These are phyloP conservation scores for Spongospora subterranea DNA, from an alignment of 208 protist species.

Conservation along the genomic window DNA sequence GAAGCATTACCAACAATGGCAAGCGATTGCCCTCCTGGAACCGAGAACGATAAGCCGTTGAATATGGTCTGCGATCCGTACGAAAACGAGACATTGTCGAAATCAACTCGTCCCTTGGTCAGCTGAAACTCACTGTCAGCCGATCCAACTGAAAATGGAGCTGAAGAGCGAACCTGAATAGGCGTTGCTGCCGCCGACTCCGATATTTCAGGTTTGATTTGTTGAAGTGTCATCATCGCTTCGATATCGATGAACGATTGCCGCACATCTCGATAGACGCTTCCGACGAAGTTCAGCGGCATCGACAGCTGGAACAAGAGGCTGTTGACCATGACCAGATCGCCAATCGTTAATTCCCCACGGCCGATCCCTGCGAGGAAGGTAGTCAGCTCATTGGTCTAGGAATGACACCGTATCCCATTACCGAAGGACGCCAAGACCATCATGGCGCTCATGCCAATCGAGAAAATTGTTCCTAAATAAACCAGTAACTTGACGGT, in stretches of 20 bases:
- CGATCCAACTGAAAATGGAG: not conserved
- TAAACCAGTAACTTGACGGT: not conserved
- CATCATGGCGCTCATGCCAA: constrained; percentile 80
- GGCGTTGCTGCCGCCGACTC: not conserved
- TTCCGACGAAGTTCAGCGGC: constrained; percentile 94
- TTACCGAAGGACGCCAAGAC: constrained; percentile 75
- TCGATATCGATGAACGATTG: constrained; percentile 91
- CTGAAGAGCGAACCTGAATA: not conserved
- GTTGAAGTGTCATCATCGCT: constrained; percentile 83
- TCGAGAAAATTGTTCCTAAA: constrained; percentile 81
- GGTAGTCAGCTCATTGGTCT: not conserved
- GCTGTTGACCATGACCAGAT: constrained; percentile 77
- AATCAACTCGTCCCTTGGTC: not conserved
- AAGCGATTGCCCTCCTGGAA: constrained; percentile 56
- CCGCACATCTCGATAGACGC: constrained; percentile 90
- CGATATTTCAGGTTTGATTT: constrained; percentile 71
- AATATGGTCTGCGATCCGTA: constrained; percentile 5
- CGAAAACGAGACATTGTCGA: constrained; percentile 29
- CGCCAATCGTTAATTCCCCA: constrained; percentile 75
- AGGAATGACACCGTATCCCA: not conserved
- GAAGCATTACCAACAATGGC: constrained; percentile 67
- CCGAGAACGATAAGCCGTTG: not conserved
- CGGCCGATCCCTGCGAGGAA: constrained; percentile 14
- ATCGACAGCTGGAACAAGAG: constrained; percentile 92
- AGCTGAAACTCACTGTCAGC: not conserved